Conservation (phyloP, 2,329 filamentous ascomycete species). For the Colletotrichum incanum region DNA sequence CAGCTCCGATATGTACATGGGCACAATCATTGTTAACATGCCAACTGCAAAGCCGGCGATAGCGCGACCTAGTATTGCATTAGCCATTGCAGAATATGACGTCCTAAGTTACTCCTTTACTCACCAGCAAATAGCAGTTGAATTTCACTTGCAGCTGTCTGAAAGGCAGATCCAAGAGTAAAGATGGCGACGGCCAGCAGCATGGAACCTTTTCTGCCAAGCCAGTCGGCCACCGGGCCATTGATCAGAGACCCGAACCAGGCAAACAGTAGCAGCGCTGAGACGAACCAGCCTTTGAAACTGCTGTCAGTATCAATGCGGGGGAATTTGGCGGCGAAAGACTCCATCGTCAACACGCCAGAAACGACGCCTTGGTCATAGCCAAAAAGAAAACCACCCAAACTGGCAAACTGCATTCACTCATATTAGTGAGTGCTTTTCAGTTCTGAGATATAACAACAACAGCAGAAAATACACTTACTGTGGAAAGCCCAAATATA, state of each 20-base stretch:
- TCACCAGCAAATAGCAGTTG: not conserved
- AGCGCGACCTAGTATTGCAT: constrained; percentile 53
- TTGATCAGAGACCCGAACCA: constrained; percentile 65
- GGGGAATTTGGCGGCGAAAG: constrained; percentile 54
- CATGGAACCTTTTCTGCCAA: constrained; percentile 55
- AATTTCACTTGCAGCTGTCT: constrained; percentile 54
- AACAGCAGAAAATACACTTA: not conserved
- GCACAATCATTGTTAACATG: constrained; percentile 57
- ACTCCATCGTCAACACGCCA: constrained; percentile 62
- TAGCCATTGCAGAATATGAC: not conserved
- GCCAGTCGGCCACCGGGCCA: constrained; percentile 55
- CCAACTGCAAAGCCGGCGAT: constrained; percentile 63
- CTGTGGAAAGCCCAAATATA: constrained; percentile 58
- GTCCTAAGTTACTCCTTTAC: not conserved
- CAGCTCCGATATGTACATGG: constrained; percentile 64
- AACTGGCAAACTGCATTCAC: constrained; percentile 49
- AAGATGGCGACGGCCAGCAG: constrained; percentile 55
- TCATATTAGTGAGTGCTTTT: constrained; percentile 49
- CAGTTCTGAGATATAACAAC: not conserved
- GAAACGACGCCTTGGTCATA: constrained; percentile 68
- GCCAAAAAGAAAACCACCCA: constrained; percentile 63
- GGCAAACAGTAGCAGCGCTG: constrained; percentile 63
- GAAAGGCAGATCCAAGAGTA: constrained; percentile 60
- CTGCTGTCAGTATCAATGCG: constrained; percentile 59
- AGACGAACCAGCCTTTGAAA: constrained; percentile 69